Conservation (phyloP, 805 yeast species). For the Kodamaea lidongshanica region DNA sequence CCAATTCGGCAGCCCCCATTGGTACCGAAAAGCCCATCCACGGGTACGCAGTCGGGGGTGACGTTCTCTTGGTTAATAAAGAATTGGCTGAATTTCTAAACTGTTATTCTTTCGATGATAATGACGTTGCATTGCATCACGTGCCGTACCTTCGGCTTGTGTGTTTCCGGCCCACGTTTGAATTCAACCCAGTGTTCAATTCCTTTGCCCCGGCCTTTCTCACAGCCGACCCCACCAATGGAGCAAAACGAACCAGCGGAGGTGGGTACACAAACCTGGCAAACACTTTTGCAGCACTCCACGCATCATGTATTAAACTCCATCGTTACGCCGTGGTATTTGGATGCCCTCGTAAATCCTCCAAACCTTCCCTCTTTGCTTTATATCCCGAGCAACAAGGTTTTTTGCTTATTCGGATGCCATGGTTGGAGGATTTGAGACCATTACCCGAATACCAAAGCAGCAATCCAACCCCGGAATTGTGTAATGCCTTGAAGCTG, state of each 20-base stretch:
- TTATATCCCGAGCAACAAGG: slow-evolving; percentile 70
- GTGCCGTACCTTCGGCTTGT: slow-evolving; percentile 56
- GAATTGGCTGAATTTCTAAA: slow-evolving; percentile 24
- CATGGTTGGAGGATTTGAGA: slow-evolving; percentile 72
- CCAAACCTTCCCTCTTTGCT: slow-evolving; percentile 54
- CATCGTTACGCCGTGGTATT: slow-evolving; percentile 62
- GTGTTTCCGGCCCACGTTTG: slow-evolving; percentile 53
- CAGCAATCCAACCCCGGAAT: slow-evolving; percentile 10
- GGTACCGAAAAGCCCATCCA: slow-evolving; percentile 22
- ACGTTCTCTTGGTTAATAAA: slow-evolving; percentile 20
- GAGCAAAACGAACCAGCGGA: slow-evolving; percentile 18
- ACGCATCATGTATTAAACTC: slow-evolving; percentile 48
- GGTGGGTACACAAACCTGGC: slow-evolving; percentile 56
- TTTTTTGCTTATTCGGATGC: slow-evolving; percentile 59
- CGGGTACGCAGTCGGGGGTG: slow-evolving; percentile 16
- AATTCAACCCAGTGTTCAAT: slow-evolving; percentile 47
- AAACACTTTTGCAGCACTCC: slow-evolving; percentile 61
- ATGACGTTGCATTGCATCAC: slow-evolving; percentile 10
- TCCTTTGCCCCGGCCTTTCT: slow-evolving; percentile 54
- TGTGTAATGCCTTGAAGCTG: slow-evolving; percentile 17
- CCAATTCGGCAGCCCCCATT: slow-evolving; percentile 42
- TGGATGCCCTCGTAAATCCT: slow-evolving; percentile 52
- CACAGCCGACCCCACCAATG: slow-evolving; percentile 54
- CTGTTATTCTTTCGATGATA: slow-evolving; percentile 28
- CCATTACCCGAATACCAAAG: slow-evolving; percentile 43